Conservation (phyloP, 2,329 filamentous ascomycete genomes). For the Claviceps monticola region DNA sequence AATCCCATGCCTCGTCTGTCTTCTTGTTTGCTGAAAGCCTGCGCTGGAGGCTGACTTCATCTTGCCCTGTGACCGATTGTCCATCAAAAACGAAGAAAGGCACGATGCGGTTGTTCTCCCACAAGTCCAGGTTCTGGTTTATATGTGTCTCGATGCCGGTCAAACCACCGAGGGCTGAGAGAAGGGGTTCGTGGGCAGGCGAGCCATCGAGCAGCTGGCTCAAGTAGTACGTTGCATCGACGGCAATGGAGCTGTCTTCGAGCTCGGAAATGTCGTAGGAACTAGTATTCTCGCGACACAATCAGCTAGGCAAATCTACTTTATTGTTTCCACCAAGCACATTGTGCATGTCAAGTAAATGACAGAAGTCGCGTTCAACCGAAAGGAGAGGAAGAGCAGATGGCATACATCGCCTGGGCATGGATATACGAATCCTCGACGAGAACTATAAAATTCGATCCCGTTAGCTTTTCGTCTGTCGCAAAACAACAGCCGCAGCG, state of each 20-base stretch:
- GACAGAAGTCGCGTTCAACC: background rate
- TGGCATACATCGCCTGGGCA: constrained; percentile 22
- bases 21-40: constrained; percentile 52
- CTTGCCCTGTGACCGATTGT: constrained; percentile 62
- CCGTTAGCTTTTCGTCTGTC: constrained; percentile 2
- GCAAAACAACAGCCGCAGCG: background rate
- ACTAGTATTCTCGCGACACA: constrained; percentile 17
- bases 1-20: constrained; percentile 68
- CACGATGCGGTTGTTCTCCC: constrained; percentile 56
- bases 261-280: constrained; percentile 55
- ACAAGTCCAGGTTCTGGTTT: constrained; percentile 58
- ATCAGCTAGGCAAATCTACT: background rate
- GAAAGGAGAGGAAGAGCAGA: too few relatives aligned
- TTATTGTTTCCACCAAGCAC: background rate
- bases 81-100: constrained; percentile 90
- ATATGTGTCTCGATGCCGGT: constrained; percentile 68
- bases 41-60: constrained; percentile 52
- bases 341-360: background rate
- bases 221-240: constrained; percentile 86
- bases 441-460: constrained; percentile 16
- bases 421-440: constrained; percentile 26
- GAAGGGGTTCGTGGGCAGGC: constrained; percentile 68
- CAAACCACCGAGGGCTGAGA: constrained; percentile 78
- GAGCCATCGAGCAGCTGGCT: constrained; percentile 58
- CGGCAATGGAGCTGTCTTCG: constrained; percentile 60